These are phyloP conservation scores for Cardiospermum halicacabum DNA, from an alignment of 345 rosid species.

Conservation along the genomic window DNA sequence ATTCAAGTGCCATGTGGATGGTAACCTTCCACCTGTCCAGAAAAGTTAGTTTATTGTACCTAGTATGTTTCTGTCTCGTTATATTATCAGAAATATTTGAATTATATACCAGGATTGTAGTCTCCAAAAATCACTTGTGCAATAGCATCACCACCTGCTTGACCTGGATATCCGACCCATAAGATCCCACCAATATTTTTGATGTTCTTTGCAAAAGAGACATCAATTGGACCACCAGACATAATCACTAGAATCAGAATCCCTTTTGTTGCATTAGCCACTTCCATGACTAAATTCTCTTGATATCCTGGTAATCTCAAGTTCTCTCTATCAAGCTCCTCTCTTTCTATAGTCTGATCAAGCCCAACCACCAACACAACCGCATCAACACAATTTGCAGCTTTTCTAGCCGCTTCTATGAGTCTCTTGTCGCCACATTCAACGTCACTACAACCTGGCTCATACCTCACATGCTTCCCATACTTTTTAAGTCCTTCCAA, in stretches of 20 bases:
- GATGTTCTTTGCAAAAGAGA: conserved; percentile 31
- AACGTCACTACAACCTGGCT: conserved; percentile 30
- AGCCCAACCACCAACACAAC: conserved; percentile 40
- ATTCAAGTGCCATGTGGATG: conserved; percentile 49
- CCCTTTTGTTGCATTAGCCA: conserved; percentile 29
- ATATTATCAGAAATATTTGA: no score
- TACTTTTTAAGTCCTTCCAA: conserved; percentile 45
- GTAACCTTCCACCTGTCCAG: conserved; percentile 36
- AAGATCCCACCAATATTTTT: conserved; percentile 31
- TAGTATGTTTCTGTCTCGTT: no score
- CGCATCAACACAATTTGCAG: conserved; percentile 24
- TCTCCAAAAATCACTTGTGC: conserved; percentile 48
- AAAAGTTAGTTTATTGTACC: not conserved
- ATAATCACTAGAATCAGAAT: conserved; percentile 34
- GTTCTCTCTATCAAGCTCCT: conserved; percentile 38
- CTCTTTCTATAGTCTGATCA: conserved; percentile 37
- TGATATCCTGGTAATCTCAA: conserved; percentile 45
- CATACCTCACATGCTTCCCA: conserved; percentile 12
- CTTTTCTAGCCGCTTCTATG: conserved; percentile 19
- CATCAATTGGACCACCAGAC: conserved; percentile 47
- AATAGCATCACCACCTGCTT: conserved; percentile 50
- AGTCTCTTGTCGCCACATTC: conserved; percentile 21
- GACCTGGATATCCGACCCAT: conserved; percentile 58
- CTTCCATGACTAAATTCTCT: conserved; percentile 33
- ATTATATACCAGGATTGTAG: conserved; percentile 43